Conservation (phyloP, 1,139 yeast genomes). For the Spathaspora sp. region DNA sequence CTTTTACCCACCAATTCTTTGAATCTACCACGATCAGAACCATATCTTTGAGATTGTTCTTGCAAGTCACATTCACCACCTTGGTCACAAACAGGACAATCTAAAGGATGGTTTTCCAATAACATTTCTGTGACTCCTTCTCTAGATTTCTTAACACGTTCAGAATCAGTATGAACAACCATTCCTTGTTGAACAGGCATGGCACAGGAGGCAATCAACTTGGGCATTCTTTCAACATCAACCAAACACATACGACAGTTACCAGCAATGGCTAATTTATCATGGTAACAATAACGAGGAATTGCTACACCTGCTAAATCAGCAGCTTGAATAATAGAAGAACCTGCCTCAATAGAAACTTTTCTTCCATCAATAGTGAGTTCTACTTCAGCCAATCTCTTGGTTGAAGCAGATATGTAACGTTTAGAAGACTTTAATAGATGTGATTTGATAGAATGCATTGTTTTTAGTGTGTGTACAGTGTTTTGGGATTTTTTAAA, state of each 20-base stretch:
- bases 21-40: conserved; percentile 85
- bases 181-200: conserved; percentile 88
- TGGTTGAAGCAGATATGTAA: conserved; percentile 27
- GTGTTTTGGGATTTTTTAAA: not conserved
- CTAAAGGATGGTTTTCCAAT: conserved; percentile 86
- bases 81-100: conserved; percentile 92
- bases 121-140: conserved; percentile 92
- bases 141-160: conserved; percentile 79
- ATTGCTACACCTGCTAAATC: conserved; percentile 87
- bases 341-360: conserved; percentile 80
- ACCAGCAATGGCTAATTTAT: conserved; percentile 90
- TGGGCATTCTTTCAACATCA: conserved; percentile 87
- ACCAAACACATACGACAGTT: conserved; percentile 94
- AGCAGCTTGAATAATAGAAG: conserved; percentile 88
- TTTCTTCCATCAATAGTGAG: conserved; percentile 77
- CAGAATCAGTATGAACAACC: conserved; percentile 82
- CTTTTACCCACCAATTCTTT: conserved; percentile 80
- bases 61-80: conserved; percentile 95
- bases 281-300: conserved; percentile 91
- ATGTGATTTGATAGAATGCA: conserved; percentile 22
- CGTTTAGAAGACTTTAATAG: conserved; percentile 30
- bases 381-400: conserved; percentile 57
- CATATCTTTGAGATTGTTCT: conserved; percentile 83
- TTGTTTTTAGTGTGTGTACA: conserved; percentile 1
- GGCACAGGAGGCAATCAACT: conserved; percentile 88